Percentiles rank a stretch among this genome's conserved stretches.
These are phyloP conservation scores for Xylaria palmicola DNA, from an alignment of 495 filamentous ascomycete genomes.

Conservation along the genomic window DNA sequence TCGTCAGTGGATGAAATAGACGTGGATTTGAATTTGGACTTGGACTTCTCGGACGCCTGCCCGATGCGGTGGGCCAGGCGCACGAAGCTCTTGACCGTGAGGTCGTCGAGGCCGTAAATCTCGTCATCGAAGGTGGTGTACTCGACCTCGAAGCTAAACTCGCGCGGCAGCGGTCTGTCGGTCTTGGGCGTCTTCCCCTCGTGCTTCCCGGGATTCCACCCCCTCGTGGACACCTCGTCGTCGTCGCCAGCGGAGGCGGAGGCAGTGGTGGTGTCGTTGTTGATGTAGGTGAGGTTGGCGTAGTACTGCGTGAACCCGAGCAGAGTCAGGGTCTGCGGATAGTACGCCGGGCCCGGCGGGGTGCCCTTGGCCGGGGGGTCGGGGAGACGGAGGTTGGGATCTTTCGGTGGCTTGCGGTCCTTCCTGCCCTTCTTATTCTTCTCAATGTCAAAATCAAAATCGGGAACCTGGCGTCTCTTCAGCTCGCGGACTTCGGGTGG, in stretches of 20 bases:
- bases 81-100: slow-evolving; percentile 82
- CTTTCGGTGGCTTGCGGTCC: slow-evolving; percentile 55
- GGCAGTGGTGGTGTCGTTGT: slow-evolving; percentile 55
- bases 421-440: slow-evolving; percentile 53
- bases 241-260: slow-evolving; percentile 19
- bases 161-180: slow-evolving; percentile 53
- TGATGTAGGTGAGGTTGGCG: slow-evolving; percentile 87
- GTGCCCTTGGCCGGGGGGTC: slow-evolving; percentile 67
- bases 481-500: slow-evolving; percentile 17
- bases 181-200: slow-evolving; percentile 51
- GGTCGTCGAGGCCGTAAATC: slow-evolving; percentile 71
- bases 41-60: slow-evolving; percentile 35
- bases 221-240: slow-evolving; percentile 24
- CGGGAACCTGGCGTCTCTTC: slow-evolving; percentile 21
- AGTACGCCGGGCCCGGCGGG: slow-evolving; percentile 89
- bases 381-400: slow-evolving; percentile 65
- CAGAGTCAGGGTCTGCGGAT: slow-evolving; percentile 73
- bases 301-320: slow-evolving; percentile 85
- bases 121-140: slow-evolving; percentile 79
- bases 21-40: too few species aligned
- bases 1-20: too few species aligned
- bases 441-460: slow-evolving; percentile 28
- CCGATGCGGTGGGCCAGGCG: slow-evolving; percentile 78
- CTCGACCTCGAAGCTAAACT: slow-evolving; percentile 77
- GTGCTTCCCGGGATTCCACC: slow-evolving; percentile 56